phyloP scores from a whole-genome alignment of 352 stramenopile species.

The Pythium vanterpoolii region DNA sequence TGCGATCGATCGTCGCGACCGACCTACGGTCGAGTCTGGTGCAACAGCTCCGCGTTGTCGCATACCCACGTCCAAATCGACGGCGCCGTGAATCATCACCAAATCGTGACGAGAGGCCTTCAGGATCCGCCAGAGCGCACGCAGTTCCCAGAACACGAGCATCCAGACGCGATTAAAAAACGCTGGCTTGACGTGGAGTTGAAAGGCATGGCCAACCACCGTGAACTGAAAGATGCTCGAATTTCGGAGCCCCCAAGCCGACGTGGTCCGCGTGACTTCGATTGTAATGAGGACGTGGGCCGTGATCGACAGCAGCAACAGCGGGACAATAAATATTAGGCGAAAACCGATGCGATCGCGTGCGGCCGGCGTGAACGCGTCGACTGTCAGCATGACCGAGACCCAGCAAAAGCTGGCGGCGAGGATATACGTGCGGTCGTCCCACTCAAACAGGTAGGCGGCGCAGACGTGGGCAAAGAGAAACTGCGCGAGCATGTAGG shows the following conservation, averaged over 20 bases:
- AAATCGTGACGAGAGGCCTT: slow-evolving; percentile 6
- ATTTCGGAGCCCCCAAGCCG: slow-evolving; percentile 7
- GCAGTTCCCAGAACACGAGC: slow-evolving; percentile 25
- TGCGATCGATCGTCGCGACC: neutral
- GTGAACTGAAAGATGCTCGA: neutral
- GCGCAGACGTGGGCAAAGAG: slow-evolving; percentile 14
- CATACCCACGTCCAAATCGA: slow-evolving; percentile 12
- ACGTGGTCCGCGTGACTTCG: neutral
- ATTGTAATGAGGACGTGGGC: slow-evolving; percentile 7
- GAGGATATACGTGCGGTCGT: slow-evolving; percentile 4
- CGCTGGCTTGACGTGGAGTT: slow-evolving; percentile 18
- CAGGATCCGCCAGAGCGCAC: slow-evolving; percentile 19
- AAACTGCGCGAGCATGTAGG: slow-evolving; percentile 15
- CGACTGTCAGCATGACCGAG: slow-evolving; percentile 15
- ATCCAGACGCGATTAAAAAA: slow-evolving; percentile 27
- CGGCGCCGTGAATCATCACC: slow-evolving; percentile 24
- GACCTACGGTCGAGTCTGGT: too few relatives aligned
- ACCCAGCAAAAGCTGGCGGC: slow-evolving; percentile 13
- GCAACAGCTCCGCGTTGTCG: too few relatives aligned
- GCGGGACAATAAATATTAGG: slow-evolving; percentile 1
- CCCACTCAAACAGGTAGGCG: slow-evolving; percentile 14
- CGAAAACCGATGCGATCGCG: slow-evolving; percentile 14
- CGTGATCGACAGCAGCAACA: slow-evolving; percentile 1
- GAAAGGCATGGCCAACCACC: neutral
- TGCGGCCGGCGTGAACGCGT: slow-evolving; percentile 15